Base-by-base conservation (phyloP, 1,139 yeast genomes). In the Debaryomyces nepalensis region DNA sequence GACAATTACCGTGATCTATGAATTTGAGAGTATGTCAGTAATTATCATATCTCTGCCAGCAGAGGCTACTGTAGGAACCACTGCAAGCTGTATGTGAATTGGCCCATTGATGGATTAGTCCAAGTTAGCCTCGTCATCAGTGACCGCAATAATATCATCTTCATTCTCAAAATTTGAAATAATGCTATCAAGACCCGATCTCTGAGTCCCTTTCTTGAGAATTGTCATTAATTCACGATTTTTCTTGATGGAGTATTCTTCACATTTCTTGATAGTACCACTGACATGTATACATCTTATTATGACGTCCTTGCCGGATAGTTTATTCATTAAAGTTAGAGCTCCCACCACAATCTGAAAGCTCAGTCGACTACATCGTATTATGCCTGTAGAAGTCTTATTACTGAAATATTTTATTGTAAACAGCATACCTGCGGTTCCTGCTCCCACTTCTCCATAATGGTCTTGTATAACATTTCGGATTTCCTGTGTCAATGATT, bases 211-310 rank as follows among this genome's bases (percentile, higher is more conserved):
- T 16, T 30, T 39, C 38, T 41, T 36, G 19, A 36, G 20, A 10
- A 42, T 26, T 33, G 44, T 47, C 63, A 77, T 65, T 26, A 77
- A 51, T 31, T 63, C 61, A 33, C 61, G 56, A 42, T 72, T 75
- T 48, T 77, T 61, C 52, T 70, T 53, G 47, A 82, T 76, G 0
- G 86, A 84, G 47, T 71, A 79, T 51, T 82, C 77, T 58, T 90
- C 95, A 55, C 95, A 78, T 58, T 89, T 89, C 58, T 84, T 85
- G 34, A 93, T 90, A 0, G 98, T 90, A 0, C 97, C 98, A 54
- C 96, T 84, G 0, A 88, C 82, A 47, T 87, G 84, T 2, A 78
- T 66, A 30, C 88, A 83, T 42, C 82, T 72, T 6, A 90, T 61
- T 4, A 85, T 75, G 7, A 84, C 81, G 4, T 69, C 67, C 26